Evolutionary conservation across 2,329 filamentous ascomycete species (phyloP), one percentile per base, ranked within the genome.

Genomic region (Cercospora berteroae): DNA sequence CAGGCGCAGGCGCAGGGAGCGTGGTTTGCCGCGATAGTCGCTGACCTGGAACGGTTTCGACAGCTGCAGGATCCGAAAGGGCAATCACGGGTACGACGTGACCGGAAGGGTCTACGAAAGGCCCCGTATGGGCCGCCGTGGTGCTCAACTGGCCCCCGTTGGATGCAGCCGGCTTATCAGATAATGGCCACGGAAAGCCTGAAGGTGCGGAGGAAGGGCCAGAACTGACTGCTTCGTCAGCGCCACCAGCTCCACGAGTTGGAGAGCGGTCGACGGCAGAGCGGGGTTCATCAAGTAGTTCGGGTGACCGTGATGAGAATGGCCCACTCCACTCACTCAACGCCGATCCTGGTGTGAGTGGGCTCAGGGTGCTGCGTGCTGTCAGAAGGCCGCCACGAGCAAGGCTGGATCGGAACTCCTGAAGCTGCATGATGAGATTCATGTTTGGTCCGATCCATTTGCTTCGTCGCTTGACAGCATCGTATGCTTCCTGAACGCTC

Each of bases 381-480:
- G 73, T 67, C 48, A 78, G 67, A 3, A 76, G 60, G 80, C 82
- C 75, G 20, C 76, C 76, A 13, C 74, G 69, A 12, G 74, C 69
- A 4, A 78, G 83, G 80, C 74, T 85, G 77, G 71, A 86, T 79
- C 69, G 85, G 76, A 94, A 94, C 75, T 94, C 91, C 77, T 94
- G 91, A 58, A 96, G 82, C 72, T 92, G 93, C 83, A 95, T 95
- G 85, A 96, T 93, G 72, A 96, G 83, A 72, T 92, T 92, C 92
- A 96, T 96, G 78, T 96, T 96, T 0, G 92, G 92, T 67, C 92
- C 93, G 73, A 96, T 94, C 92, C 92, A 96, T 75, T 86, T 88
- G 78, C 92, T 95, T 80, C 90, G 90, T 63, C 87, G 85, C 79
- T 96, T 93, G 2, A 92, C 91, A 2, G 89, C 86, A 76, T 93